These are phyloP conservation scores for Chlorella ohadii DNA, from an alignment of 139 green algal genomes.

Conservation along the genomic window DNA sequence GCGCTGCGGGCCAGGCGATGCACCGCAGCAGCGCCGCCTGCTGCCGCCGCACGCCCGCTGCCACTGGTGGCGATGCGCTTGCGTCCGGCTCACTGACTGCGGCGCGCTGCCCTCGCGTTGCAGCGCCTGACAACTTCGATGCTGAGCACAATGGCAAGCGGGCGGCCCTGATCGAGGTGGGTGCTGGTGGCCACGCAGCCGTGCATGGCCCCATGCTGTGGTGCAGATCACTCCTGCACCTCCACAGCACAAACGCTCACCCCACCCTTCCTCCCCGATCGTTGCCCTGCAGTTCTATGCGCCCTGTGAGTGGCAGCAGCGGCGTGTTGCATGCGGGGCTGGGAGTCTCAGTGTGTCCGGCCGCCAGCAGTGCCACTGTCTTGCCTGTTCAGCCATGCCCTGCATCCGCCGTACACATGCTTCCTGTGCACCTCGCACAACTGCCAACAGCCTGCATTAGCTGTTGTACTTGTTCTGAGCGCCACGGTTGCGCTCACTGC, in stretches of 20 bases:
- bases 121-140: slow-evolving; percentile 77
- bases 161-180: slow-evolving; percentile 67
- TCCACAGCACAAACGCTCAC: too few relatives aligned
- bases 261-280: neutral
- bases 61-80: neutral
- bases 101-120: neutral
- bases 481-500: too few relatives aligned
- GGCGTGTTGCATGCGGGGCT: neutral
- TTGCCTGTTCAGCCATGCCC: too few relatives aligned
- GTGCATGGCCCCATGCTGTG: too few relatives aligned
- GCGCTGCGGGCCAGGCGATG: too few relatives aligned
- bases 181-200: neutral
- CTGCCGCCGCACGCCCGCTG: neutral
- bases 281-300: slow-evolving; percentile 75
- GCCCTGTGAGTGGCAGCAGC: slow-evolving; percentile 49
- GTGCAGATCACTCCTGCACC: too few relatives aligned
- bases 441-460: too few relatives aligned
- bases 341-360: neutral
- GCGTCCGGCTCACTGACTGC: too few relatives aligned
- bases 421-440: too few relatives aligned
- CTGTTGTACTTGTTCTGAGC: too few relatives aligned
- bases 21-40: too few relatives aligned
- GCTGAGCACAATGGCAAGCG: slow-evolving; percentile 68
- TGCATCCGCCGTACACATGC: too few relatives aligned
- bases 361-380: neutral